Conservation (phyloP, 2,329 filamentous ascomycete genomes). For the Pseudopithomyces chartarum region DNA sequence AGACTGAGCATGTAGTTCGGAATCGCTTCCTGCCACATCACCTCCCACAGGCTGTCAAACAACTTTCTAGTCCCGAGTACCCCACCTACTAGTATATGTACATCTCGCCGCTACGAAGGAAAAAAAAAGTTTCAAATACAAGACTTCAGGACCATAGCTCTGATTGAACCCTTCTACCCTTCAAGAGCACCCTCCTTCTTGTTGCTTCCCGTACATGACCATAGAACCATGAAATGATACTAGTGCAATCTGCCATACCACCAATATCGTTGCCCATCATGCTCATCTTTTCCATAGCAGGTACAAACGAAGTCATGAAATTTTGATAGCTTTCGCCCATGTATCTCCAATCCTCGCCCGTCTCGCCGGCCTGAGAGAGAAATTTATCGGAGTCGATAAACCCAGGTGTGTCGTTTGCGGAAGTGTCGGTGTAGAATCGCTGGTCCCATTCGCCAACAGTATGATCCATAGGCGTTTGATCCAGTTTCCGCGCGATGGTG, state of each 20-base stretch:
- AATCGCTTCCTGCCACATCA: background rate
- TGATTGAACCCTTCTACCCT: background rate
- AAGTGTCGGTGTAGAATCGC: constrained; percentile 24
- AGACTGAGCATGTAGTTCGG: background rate
- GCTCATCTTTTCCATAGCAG: constrained; percentile 15
- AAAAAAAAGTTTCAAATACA: background rate
- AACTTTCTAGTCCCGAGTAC: background rate
- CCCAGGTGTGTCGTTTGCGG: constrained; percentile 12
- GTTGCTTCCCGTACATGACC: background rate
- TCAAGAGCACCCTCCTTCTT: background rate
- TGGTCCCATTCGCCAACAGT: constrained; percentile 27
- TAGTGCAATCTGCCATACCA: constrained; percentile 9
- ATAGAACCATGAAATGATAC: background rate
- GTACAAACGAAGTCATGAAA: constrained; percentile 15
- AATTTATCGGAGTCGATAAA: constrained; percentile 5
- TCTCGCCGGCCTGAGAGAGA: constrained; percentile 3
- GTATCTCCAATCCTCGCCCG: constrained; percentile 1
- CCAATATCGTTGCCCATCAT: constrained; percentile 9
- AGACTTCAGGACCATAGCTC: background rate
- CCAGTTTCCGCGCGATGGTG: constrained; percentile 19
- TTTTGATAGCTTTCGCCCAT: background rate
- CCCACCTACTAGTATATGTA: background rate
- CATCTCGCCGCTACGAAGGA: background rate
- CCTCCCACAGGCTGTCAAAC: no score
- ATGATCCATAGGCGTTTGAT: constrained; percentile 21